phyloP scores from a whole-genome alignment of 1,284 basidiomycete species.

The Pseudozyma pruni region DNA sequence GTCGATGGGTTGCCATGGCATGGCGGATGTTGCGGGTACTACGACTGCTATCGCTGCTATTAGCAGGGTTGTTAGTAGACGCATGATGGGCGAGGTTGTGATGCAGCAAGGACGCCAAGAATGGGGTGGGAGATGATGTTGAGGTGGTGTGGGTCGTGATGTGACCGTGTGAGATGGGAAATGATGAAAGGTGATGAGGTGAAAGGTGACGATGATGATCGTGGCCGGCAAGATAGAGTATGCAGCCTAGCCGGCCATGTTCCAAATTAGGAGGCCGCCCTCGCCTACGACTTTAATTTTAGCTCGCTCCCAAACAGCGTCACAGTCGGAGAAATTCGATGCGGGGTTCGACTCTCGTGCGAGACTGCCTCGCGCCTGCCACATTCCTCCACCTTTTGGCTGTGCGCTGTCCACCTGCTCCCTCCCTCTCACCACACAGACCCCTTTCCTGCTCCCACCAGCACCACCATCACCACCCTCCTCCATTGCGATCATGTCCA shows the following conservation, averaged over 20 bases:
- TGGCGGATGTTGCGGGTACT: constrained; percentile 4
- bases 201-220: too few species aligned
- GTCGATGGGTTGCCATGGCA: constrained; percentile 33
- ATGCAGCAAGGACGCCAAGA: too few species aligned
- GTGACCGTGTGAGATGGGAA: too few species aligned
- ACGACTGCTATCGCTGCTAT: background rate
- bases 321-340: background rate
- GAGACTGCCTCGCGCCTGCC: background rate
- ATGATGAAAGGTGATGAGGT: too few species aligned
- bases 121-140: background rate
- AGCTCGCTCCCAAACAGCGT: too few species aligned
- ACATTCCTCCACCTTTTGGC: constrained; percentile 14
- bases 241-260: too few species aligned
- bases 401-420: background rate
- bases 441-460: background rate
- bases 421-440: too few species aligned
- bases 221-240: too few species aligned
- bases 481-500: constrained; percentile 44
- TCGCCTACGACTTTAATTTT: too few species aligned
- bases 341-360: constrained; percentile 1
- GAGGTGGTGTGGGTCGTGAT: background rate
- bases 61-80: constrained; percentile 4
- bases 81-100: constrained; percentile 9
- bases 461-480: background rate
- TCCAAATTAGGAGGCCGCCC: too few species aligned